Evolutionary conservation across 352 stramenopile genomes (phyloP), one percentile per base, ranked within the genome.

Genomic region (Phytophthora boehmeriae): DNA sequence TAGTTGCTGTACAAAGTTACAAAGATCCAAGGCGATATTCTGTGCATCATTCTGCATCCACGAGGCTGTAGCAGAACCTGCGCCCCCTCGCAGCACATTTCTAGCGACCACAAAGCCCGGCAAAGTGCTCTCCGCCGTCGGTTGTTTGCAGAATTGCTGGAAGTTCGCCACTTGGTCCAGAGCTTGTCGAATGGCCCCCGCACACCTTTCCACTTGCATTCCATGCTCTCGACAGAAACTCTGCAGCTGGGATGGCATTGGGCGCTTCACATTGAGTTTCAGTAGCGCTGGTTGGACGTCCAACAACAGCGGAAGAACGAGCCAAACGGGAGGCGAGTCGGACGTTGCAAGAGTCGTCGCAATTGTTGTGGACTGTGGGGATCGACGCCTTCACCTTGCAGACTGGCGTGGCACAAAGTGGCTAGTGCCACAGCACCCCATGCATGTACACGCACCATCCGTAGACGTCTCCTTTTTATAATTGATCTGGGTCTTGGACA

Each of bases 221-320:
- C 58, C 41, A 43, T 89, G 80, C 5, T 62, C 25, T 20, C 47
- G 44, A 50, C 80, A 89, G 36, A 86, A 88, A 16, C 41, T 48
- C 23, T 67, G 53, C 14, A 89, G 19, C 49, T 89, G 77, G 0
- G 46, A 25, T 22, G 36, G 30, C 10, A 74, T 38, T n/a, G 65
- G 46, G 1, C 38, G 54, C 8, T 22, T 61, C 16, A 72, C 62
- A 49, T 83, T 62, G 38, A 88, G 19, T 8, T 57, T 66, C 16
- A 88, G 38, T 9, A 88, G 44, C 36, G 68, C 54, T 2, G 77
- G 77, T 35, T 86, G 77, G 44, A 88, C 68, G 48, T 88, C 75
- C n/a, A 88, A 57, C 35, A 86, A 54, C 59, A 75, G 44, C 4
- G 80, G 73, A 4, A 89, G 27, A 30, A 74, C 32, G 4, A 87